These are phyloP conservation scores for Solanum lycopersicoides DNA, from an alignment of 257 asterid species.

Conservation along the genomic window DNA sequence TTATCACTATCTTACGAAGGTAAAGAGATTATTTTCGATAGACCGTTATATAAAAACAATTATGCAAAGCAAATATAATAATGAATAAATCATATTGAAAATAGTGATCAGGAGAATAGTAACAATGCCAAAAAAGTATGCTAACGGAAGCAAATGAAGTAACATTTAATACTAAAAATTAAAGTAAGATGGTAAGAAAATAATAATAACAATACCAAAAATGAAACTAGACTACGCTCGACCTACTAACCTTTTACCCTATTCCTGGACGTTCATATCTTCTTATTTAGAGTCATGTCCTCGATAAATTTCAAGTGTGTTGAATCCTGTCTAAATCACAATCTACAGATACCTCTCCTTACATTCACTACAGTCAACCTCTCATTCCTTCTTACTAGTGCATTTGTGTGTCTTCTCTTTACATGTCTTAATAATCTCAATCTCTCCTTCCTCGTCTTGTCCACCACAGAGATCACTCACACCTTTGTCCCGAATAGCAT, in stretches of 20 bases:
- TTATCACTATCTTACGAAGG: no score
- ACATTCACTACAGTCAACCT: not conserved
- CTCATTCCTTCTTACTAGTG: not conserved
- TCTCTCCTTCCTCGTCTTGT: not conserved
- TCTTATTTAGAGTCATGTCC: not conserved
- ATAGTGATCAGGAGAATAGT: not conserved
- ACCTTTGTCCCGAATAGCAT: not conserved
- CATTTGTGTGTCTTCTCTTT: not conserved
- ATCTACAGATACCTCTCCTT: not conserved
- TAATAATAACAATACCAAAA: no score
- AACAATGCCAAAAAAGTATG: no score
- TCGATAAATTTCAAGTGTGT: not conserved
- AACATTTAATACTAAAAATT: no score
- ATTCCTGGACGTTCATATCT: not conserved
- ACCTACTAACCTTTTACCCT: not conserved
- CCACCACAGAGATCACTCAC: not conserved
- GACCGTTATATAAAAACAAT: not conserved
- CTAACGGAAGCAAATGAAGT: not conserved
- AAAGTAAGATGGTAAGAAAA: not conserved
- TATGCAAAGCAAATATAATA: no score
- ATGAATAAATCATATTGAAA: not conserved
- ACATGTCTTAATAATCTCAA: not conserved
- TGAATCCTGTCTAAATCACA: not conserved
- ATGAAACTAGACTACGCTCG: not conserved
- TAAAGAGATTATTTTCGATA: not conserved